Conservation (phyloP, 257 asterid species). For the Solanum chaucha region DNA sequence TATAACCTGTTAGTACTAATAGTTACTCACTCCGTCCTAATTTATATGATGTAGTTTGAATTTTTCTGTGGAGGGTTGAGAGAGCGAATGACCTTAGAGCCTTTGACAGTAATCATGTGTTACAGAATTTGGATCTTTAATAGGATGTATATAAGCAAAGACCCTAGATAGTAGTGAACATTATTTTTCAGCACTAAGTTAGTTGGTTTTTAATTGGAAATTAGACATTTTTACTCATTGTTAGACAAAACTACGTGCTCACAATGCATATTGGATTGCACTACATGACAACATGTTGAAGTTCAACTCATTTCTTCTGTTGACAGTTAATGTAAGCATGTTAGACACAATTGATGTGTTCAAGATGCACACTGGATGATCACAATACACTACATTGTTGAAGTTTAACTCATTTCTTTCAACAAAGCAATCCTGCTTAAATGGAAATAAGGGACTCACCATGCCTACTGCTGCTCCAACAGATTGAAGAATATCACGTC, state of each 20-base stretch:
- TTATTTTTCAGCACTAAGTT: neutral
- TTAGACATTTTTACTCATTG: neutral
- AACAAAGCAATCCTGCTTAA: neutral
- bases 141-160: neutral
- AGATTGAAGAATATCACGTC: conserved; percentile 57
- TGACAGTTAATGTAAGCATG: neutral
- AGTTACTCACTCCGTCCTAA: neutral
- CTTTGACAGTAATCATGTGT: neutral
- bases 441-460: conserved; percentile 31
- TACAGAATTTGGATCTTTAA: neutral
- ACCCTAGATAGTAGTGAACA: neutral
- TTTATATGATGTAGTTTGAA: neutral
- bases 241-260: neutral
- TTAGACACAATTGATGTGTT: neutral
- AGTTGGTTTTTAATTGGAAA: neutral
- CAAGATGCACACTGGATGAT: neutral
- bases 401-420: neutral
- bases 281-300: neutral
- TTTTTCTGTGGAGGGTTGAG: neutral
- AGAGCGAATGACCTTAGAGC: neutral
- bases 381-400: neutral
- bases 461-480: conserved; percentile 56
- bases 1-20: neutral
- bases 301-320: neutral
- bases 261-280: neutral